Conservation (phyloP, 345 rosid species). For the Cardamine chenopodiifolia region DNA sequence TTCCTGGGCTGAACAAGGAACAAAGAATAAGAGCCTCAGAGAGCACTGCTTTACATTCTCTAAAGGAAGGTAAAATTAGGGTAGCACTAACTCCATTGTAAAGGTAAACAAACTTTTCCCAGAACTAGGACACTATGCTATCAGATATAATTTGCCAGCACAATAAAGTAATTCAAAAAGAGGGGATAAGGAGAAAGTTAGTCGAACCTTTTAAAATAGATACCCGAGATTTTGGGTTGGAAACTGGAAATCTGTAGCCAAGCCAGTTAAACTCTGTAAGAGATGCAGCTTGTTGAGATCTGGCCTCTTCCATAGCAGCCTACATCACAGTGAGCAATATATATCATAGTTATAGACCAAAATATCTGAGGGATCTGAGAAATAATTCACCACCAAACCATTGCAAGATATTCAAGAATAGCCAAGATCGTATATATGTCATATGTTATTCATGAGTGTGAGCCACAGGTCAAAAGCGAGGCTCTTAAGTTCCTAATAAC, state of each 20-base stretch:
- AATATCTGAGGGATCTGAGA: constrained; percentile 1
- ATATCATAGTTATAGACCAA: constrained; percentile 6
- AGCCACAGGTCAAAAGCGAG: constrained; percentile 3
- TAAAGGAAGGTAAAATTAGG: constrained; percentile 1
- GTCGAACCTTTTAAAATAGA: constrained; percentile 85
- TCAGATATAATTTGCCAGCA: constrained; percentile 7
- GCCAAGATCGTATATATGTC: constrained; percentile 3
- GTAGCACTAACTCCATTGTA: not conserved
- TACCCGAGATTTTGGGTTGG: constrained; percentile 94
- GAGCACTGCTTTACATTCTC: constrained; percentile 19
- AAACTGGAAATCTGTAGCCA: constrained; percentile 87
- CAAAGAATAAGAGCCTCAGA: constrained; percentile 32
- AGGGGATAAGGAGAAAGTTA: constrained; percentile 9
- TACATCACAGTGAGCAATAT: constrained; percentile 37
- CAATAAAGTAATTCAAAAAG: not conserved
- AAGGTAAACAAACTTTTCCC: constrained; percentile 16
- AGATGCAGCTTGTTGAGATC: constrained; percentile 97
- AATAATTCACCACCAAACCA: constrained; percentile 6
- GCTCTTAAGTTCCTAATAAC: constrained; percentile 16
- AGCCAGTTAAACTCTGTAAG: constrained; percentile 96
- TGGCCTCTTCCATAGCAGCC: constrained; percentile 99
- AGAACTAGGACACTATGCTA: not conserved
- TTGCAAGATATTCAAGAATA: constrained; percentile 25
- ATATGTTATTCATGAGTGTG: constrained; percentile 5
- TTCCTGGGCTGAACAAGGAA: constrained; percentile 79